Evolutionary conservation across 148 eudicot species (phyloP).

Genomic region (Vaccinium vitisidaea): DNA sequence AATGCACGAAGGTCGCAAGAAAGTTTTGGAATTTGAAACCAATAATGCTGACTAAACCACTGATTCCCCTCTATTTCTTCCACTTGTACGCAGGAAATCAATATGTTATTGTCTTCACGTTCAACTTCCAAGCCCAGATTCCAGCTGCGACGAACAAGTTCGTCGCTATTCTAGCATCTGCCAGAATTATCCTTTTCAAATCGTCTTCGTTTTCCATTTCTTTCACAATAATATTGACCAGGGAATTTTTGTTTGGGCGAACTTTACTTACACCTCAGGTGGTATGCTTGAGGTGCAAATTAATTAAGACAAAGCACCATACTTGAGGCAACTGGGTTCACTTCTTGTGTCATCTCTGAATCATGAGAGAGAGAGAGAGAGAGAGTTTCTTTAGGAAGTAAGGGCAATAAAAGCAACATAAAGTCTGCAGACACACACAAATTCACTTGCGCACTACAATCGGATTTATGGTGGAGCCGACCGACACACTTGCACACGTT

Average conservation of each 20-base stretch:
- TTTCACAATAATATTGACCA: neutral
- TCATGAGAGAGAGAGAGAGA: too few species aligned
- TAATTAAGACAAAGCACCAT: too few species aligned
- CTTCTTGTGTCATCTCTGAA: too few species aligned
- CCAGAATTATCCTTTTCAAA: neutral
- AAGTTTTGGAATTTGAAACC: neutral
- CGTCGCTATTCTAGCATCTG: neutral
- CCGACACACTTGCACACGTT: too few species aligned
- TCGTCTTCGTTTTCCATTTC: neutral
- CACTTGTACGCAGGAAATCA: neutral
- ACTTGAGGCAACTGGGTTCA: too few species aligned
- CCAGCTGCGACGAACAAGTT: slow-evolving; percentile 5
- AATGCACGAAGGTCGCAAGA: neutral
- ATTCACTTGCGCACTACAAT: too few species aligned
- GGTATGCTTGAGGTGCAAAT: too few species aligned
- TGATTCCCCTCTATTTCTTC: neutral
- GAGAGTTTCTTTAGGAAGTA: too few species aligned
- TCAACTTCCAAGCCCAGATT: neutral
- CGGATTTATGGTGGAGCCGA: too few species aligned
- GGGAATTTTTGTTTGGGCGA: neutral
- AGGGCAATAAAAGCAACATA: too few species aligned
- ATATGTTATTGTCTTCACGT: neutral
- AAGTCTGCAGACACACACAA: too few species aligned
- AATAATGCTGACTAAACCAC: neutral
- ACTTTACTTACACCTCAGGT: too few species aligned